Evolutionary conservation across 2,329 filamentous ascomycete genomes (phyloP), one percentile per base, ranked within the genome.

Genomic region (Botrytis fabae): DNA sequence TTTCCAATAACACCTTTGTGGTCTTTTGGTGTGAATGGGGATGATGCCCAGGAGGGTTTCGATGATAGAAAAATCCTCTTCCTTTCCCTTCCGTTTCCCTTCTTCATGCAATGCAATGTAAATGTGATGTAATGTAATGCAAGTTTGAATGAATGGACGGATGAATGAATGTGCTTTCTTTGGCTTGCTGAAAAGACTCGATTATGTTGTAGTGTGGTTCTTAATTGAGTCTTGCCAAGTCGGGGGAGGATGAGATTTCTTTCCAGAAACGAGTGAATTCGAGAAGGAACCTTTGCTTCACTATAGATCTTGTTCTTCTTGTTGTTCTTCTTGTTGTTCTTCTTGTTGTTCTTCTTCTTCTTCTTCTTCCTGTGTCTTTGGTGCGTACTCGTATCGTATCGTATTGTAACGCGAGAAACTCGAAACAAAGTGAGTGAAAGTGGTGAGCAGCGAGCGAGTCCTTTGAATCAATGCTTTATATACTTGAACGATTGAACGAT

Each of bases 121-220:
- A 35, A 46, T 46, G 44, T n/a, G n/a, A 64, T 64, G 44, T n/a
- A 51, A 64, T 64, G n/a, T 20, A 25, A 65, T 65, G 62, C 62
- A 48, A 12, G 42, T n/a, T 40, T 25, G 57, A 22, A 32, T 35
- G 62, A 18, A 25, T 35, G 62, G 42, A 35, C 7, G 57, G 12
- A 32, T 35, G 62, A 28, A 35, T 25, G 57, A 22, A 32, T 25
- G 62, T 28, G 16, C 62, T 35, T 35, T 65, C 28, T 65, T 35
- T 16, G 62, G 62, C 42, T 35, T 65, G 62, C 62, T 65, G 62
- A 51, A 48, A 35, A 16, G 42, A 22, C 22, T 64, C 18, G n/a
- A 64, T 48, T 51, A 16, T 51, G 48, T 51, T 51, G 48, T 51
- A 51, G n/a, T 51, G 14, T 51, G 25, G n/a, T 51, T n/a, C 48